Conservation (phyloP, 2,329 filamentous ascomycete genomes). For the Penicillium carneum region DNA sequence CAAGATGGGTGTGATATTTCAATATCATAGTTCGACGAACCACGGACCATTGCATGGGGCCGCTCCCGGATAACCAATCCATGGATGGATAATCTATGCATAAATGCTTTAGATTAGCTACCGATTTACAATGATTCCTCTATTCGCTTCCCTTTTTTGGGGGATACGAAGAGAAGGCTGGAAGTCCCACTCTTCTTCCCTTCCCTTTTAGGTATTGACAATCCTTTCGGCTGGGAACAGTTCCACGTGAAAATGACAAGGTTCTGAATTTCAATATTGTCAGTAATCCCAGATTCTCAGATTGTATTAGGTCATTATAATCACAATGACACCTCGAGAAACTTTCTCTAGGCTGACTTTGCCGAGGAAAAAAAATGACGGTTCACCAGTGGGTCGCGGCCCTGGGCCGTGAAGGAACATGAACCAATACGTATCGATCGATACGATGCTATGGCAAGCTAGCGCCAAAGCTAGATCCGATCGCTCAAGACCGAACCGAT, state of each 20-base stretch:
- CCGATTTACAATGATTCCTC: neutral
- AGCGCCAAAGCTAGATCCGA: slow-evolving; percentile 11
- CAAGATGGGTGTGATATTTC: neutral
- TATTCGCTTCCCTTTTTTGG: neutral
- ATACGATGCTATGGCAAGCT: neutral
- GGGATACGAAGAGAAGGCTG: neutral
- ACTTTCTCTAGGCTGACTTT: neutral
- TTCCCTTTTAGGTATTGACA: neutral
- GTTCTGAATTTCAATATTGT: neutral
- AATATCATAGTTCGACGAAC: slow-evolving; percentile 17
- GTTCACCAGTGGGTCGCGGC: neutral
- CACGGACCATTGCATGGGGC: slow-evolving; percentile 18
- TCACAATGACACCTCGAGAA: neutral
- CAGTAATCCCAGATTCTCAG: neutral
- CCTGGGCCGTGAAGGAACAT: neutral
- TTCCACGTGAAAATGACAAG: neutral
- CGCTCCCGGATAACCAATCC: neutral
- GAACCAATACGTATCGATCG: neutral
- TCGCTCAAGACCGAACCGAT: neutral
- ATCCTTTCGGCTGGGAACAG: neutral
- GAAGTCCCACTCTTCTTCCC: slow-evolving; percentile 4
- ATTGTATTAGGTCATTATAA: neutral
- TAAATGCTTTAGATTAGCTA: neutral
- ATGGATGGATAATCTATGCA: neutral
- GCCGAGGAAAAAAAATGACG: neutral